Evolutionary conservation across 2,329 filamentous ascomycete species (phyloP), one percentile per base, ranked within the genome.

Genomic region (Hansfordia pulvinata): DNA sequence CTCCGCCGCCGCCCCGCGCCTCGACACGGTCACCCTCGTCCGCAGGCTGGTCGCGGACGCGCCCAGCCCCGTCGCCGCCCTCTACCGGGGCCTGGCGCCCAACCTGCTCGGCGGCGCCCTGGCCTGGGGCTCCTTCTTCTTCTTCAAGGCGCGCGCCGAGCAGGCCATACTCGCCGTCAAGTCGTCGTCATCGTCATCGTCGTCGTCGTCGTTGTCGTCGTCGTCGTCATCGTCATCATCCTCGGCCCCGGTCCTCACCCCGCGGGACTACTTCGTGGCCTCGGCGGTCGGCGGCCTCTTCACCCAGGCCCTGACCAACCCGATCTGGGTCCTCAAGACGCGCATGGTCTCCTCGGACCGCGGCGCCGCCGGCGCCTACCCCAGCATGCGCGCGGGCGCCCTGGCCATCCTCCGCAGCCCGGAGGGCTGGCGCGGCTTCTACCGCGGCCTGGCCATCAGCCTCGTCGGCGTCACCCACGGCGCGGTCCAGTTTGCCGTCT

Each of bases 251-350:
- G 32, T 32, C 18, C 58, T 83, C 18, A 54, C 63, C 3, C 68
- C 72, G 5, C 60, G 61, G 15, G 84, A 93, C 52, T 93, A 86
- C 57, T 88, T 94, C 48, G 43, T 78, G 24, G 73, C 85, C 4
- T 86, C 81, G 18, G 80, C 60, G n/a, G 44, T 64, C 16, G 59
- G 66, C 37, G 86, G 88, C 17, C 61, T 78, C 11, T 52, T 82
- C 20, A 93, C 85, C 2, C 79, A 86, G 22, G 56, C 82, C 17
- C 64, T 88, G 37, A 96, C 90, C 17, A 96, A 96, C 49, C 90
- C 90, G 3, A 76, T 98, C 41, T 98, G 90, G 90, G 90, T 98
- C 3, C 74, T 98, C 50, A 96, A 96, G 61, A 96, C 88, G 7
- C 79, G 90, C 35, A 96, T 98, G 85, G 63, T 96, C 14, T 84